Conservation (phyloP, 2,329 filamentous ascomycete genomes). For the Pseudomassariella vexata region DNA sequence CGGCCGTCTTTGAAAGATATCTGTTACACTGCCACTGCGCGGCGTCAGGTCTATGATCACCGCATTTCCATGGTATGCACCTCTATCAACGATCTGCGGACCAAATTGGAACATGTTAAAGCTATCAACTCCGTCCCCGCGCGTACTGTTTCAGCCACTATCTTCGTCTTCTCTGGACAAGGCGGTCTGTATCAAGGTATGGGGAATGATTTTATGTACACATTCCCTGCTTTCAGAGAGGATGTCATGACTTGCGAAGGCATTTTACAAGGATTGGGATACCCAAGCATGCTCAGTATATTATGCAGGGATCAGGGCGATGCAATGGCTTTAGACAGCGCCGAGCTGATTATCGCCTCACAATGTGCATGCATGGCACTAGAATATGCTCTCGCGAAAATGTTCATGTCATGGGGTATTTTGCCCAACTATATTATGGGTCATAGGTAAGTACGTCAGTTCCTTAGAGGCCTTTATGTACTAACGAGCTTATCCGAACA, state of each 20-base stretch:
- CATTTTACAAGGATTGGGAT: conserved; percentile 3
- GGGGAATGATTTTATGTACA: conserved; percentile 10
- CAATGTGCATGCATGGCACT: conserved; percentile 8
- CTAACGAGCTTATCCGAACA: background rate
- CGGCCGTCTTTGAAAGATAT: conserved; percentile 9
- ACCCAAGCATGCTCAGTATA: conserved; percentile 4
- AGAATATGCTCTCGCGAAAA: conserved; percentile 8
- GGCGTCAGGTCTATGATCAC: conserved; percentile 11
- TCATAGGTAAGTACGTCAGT: conserved; percentile 8
- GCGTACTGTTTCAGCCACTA: background rate
- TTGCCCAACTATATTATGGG: conserved; percentile 7
- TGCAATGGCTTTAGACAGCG: background rate
- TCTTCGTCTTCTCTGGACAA: conserved; percentile 12
- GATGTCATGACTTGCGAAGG: conserved; percentile 8
- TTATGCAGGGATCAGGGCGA: conserved; percentile 1
- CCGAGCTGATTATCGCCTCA: conserved; percentile 5
- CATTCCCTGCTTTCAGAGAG: conserved; percentile 8
- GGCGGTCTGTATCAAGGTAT: conserved; percentile 12
- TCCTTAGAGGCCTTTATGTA: background rate
- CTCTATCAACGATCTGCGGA: conserved; percentile 6
- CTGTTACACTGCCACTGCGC: conserved; percentile 15
- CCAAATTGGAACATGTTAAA: conserved; percentile 1
- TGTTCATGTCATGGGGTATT: conserved; percentile 10
- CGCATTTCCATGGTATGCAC: conserved; percentile 8
- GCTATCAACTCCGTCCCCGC: background rate